Evolutionary conservation across 108 stramenopile genomes (phyloP), one percentile per base, ranked within the genome.

Genomic region (Schizochytrium sp.): DNA sequence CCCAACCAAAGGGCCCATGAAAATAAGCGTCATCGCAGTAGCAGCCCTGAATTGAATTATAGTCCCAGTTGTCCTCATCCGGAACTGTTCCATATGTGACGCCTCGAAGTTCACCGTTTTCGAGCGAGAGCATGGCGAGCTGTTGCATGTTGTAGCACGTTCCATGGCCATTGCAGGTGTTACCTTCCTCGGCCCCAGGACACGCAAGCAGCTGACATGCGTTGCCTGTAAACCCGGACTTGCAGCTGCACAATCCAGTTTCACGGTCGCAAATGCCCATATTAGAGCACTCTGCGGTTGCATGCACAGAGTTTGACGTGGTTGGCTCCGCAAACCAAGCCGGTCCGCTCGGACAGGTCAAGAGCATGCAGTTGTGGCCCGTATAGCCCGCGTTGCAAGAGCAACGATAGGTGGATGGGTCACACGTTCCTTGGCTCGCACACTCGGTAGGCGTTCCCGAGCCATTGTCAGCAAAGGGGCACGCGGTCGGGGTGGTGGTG

Each of bases 201-300:
- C 94, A 93, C 48, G 88, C 87, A 58, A 91, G 88, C 63, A 90
- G 87, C 88, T 94, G 60, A 91, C 94, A 94, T 5, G 94, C 93
- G 18, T 72, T 59, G 4, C 94, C 94, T 28, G 69, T 72, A 58
- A 92, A 94, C 0, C 89, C 71, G 3, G 69, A 53, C 18, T 60
- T 60, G 88, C 94, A 94, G 23, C 57, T 47, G 90, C 94, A 94
- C 5, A 34, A 16, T 14, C 93, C 94, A 60, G 60, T 87, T 41
- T 87, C 92, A 41, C 88, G n/a, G 69, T 94, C 92, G 58, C 94
- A 94, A 16, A 89, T 23, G 3, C 94, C 94, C 83, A 90, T 91
- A 57, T 93, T 87, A 6, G 92, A 91, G 91, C 94, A 94, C 89
- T 91, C 92, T 10, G 60, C 55, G 41, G 60, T 44, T 5, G 87